Conservation (phyloP, 257 asterid genomes). For the Rauvolfia tetraphylla region DNA sequence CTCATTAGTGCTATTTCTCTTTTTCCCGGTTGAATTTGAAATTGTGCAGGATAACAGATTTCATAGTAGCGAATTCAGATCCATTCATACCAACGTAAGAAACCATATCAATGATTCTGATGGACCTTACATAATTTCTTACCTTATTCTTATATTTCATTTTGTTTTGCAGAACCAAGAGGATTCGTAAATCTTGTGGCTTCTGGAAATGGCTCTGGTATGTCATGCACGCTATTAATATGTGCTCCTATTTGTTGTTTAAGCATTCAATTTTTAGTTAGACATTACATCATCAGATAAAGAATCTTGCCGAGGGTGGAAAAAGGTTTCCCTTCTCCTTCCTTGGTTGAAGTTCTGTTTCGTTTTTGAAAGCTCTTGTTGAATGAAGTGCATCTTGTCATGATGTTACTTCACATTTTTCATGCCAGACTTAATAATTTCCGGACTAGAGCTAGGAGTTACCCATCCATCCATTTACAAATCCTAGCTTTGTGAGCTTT, state of each 20-base stretch:
- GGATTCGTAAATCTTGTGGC: slow-evolving; percentile 41
- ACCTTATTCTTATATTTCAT: slow-evolving; percentile 3
- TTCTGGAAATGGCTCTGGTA: slow-evolving; percentile 86
- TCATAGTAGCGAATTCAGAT: slow-evolving; percentile 52
- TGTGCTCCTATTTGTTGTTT: background rate
- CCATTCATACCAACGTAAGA: slow-evolving; percentile 73
- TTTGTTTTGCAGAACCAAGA: slow-evolving; percentile 41
- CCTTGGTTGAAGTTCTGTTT: background rate
- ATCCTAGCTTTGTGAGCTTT: background rate
- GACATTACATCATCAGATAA: background rate
- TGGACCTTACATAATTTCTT: slow-evolving; percentile 1
- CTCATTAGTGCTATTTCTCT: background rate
- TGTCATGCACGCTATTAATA: background rate
- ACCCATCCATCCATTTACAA: background rate
- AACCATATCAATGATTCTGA: slow-evolving; percentile 5
- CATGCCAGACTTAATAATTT: background rate
- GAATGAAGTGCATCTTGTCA: background rate
- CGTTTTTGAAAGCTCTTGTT: background rate
- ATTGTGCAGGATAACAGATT: slow-evolving; percentile 60
- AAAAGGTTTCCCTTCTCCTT: background rate
- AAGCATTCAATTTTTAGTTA: background rate
- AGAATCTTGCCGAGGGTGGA: background rate
- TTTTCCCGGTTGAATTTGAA: slow-evolving; percentile 15
- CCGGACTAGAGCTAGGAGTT: background rate
- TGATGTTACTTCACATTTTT: background rate